Conservation (phyloP, 2,329 filamentous ascomycete species). For the Nemania diffusa region DNA sequence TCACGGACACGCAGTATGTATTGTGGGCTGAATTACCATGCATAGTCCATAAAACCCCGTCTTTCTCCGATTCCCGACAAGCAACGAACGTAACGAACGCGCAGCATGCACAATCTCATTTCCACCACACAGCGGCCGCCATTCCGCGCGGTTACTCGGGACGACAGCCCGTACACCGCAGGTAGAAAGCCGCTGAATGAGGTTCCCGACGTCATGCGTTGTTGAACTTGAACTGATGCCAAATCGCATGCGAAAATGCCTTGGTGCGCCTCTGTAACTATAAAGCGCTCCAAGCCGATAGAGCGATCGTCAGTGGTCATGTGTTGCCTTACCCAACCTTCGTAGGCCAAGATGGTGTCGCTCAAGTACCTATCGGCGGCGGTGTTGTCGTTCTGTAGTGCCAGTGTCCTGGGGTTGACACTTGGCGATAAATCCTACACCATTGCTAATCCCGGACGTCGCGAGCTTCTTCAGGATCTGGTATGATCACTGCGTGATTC, state of each 20-base stretch:
- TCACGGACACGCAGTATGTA: background rate
- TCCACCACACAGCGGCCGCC: constrained; percentile 31
- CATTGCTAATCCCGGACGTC: constrained; percentile 21
- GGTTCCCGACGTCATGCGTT: background rate
- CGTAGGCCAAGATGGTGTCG: constrained; percentile 23
- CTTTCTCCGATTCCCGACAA: constrained; percentile 15
- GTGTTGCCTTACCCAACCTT: background rate
- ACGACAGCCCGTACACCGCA: constrained; percentile 28
- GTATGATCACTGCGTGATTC: constrained; percentile 10
- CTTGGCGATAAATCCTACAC: constrained; percentile 24
- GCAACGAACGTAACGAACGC: constrained; percentile 5
- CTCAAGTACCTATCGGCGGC: constrained; percentile 14
- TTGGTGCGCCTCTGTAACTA: background rate
- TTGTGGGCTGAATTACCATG: constrained; percentile 1
- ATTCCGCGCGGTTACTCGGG: constrained; percentile 26
- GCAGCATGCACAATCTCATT: constrained; percentile 24
- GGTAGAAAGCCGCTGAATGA: background rate
- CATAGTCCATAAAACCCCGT: constrained; percentile 11
- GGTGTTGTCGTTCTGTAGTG: constrained; percentile 13
- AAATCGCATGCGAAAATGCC: background rate
- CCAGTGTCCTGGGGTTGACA: constrained; percentile 11
- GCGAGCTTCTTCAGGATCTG: constrained; percentile 30
- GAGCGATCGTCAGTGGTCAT: background rate
- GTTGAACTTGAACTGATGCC: background rate
- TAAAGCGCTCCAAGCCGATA: background rate